Conservation (phyloP, 441 rosid species). For the Codiaeum variegatum region DNA sequence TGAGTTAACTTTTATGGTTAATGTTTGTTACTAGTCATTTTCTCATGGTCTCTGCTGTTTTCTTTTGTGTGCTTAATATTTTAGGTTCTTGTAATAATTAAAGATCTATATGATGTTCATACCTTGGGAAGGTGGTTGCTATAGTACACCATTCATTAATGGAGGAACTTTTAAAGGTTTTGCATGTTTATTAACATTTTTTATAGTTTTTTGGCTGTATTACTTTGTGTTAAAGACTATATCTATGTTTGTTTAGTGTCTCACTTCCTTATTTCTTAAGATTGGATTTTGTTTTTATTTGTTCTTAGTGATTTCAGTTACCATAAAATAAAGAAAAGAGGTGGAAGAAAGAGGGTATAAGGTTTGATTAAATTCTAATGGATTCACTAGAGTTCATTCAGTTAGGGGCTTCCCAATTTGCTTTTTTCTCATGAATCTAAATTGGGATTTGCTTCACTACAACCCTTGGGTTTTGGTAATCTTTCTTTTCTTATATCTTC, state of each 20-base stretch:
- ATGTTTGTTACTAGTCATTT: too few species aligned
- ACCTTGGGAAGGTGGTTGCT: conserved; percentile 86
- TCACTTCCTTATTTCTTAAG: background rate
- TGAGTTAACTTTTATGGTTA: background rate
- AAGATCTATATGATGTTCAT: conserved; percentile 88
- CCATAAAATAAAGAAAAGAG: too few species aligned
- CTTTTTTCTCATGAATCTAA: too few species aligned
- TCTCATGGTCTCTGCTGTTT: conserved; percentile 3
- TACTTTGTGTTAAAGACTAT: conserved; percentile 3
- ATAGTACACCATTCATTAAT: conserved; percentile 64
- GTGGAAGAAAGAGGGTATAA: too few species aligned
- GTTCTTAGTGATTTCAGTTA: too few species aligned
- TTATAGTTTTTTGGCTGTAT: conserved; percentile 11
- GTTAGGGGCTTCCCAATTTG: too few species aligned
- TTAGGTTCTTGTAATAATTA: conserved; percentile 89
- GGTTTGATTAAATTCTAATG: too few species aligned
- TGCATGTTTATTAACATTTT: conserved; percentile 11
- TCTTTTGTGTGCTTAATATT: conserved; percentile 22
- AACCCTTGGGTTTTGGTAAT: too few species aligned
- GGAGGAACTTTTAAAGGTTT: conserved; percentile 86
- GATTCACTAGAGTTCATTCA: too few species aligned
- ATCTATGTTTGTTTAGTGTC: background rate
- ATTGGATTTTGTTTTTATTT: conserved; percentile 7
- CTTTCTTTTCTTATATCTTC: too few species aligned
- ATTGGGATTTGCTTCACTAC: too few species aligned